Conservation (phyloP, 176 grass and related monocot genomes). For the Eremochloa ophiuroides region DNA sequence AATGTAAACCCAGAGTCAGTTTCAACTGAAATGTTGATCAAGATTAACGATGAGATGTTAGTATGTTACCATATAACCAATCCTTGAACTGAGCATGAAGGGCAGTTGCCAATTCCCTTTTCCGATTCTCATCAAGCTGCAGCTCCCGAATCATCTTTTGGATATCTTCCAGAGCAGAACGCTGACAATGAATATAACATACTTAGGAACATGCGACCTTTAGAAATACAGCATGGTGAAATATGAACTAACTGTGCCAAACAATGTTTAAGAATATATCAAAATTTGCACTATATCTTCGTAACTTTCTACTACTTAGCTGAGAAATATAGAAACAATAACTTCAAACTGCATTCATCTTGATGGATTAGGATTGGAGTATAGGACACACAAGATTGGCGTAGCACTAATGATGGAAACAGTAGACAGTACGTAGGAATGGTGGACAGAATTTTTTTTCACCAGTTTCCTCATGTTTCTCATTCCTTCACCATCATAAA, state of each 20-base stretch:
- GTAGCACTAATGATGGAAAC: background rate
- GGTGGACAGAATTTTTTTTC: background rate
- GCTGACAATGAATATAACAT: constrained; percentile 46
- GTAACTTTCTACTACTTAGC: background rate
- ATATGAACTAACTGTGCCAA: background rate
- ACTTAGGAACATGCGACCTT: background rate
- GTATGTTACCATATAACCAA: constrained; percentile 91
- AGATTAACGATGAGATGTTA: constrained; percentile 33
- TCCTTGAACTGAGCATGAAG: constrained; percentile 95
- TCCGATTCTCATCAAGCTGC: constrained; percentile 86
- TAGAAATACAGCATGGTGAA: background rate
- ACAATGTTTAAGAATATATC: constrained; percentile 4
- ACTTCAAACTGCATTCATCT: background rate
- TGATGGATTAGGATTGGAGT: background rate
- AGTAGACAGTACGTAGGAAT: background rate
- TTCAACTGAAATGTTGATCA: background rate
- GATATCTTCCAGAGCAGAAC: constrained; percentile 62
- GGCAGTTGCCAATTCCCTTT: constrained; percentile 70
- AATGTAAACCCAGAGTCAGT: background rate
- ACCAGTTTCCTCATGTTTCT: background rate
- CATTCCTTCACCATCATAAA: background rate
- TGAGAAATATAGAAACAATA: background rate
- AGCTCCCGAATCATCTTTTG: constrained; percentile 69
- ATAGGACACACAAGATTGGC: background rate
- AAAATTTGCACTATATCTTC: background rate